Evolutionary conservation across 345 rosid genomes (phyloP), one percentile per base, ranked within the genome.

Genomic region (Salix purpurea): DNA sequence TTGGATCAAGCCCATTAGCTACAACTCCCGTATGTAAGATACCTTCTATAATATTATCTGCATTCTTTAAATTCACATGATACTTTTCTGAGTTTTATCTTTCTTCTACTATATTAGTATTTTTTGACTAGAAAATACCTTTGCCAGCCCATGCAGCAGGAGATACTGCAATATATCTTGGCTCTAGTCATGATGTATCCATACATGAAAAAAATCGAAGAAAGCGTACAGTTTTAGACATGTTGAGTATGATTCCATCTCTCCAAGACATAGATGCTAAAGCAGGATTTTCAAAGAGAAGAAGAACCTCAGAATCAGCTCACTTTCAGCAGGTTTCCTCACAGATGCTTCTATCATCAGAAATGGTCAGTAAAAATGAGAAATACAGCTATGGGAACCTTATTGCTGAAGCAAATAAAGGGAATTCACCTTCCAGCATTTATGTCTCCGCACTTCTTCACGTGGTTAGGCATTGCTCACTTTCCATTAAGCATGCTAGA

Each of bases 401-500:
- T 81, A 81, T 94, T 79, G 91, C 97, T 75, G 99, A 94, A 88
- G 97, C 97, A 80, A 96, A 89, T 82, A 96, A 86, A 80, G 99
- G 99, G 67, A 96, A 92, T 76, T 91, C 85, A 67, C 93, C 97
- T 75, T 88, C 96, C 36, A 85, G 94, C 78, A 82, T 91, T 76
- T 96, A 92, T 80, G 88, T 94, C 76, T 90, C 94, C 72, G 94
- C 97, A 64, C 91, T 96, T 76, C 94, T 91, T 79, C 97, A 92
- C 18, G 97, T 96, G 76, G 94, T 96, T 69, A 90, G 97, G 79
- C 99, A 94, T 85, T 92, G 94, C 83, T 92, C 96, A 28, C 87
- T 92, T 74, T 87, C 97, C 78, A 94, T 94, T 76, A 96, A 94
- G 86, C 94, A 92, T 87, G 98, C 98, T 74, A 89, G 95, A 84